A percentile compares a stretch with the other conserved stretches of the same genome.
These are phyloP conservation scores for Carex myosuroides DNA, from an alignment of 176 grass and related monocot species.

Conservation along the genomic window DNA sequence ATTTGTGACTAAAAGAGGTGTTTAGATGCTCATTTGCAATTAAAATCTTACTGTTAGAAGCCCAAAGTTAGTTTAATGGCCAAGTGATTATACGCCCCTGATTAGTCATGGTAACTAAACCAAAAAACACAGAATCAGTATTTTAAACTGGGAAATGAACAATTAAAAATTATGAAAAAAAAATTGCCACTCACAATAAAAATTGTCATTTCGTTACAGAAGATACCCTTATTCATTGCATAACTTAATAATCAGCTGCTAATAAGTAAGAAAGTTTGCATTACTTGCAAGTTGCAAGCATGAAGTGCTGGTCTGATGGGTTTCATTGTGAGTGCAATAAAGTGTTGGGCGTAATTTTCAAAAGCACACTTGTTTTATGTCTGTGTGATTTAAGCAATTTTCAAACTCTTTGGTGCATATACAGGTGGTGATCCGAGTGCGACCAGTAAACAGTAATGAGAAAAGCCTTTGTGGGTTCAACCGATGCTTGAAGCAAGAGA, in stretches of 20 bases:
- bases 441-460: slow-evolving; percentile 67
- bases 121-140: background rate
- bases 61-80: background rate
- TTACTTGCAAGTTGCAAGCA: background rate
- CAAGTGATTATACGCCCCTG: background rate
- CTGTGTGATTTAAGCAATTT: slow-evolving; percentile 11
- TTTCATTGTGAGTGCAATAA: background rate
- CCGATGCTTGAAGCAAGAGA: slow-evolving; percentile 91
- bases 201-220: background rate
- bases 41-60: background rate
- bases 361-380: background rate
- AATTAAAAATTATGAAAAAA: background rate
- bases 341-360: background rate
- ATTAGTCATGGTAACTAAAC: background rate
- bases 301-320: background rate
- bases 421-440: slow-evolving; percentile 84
- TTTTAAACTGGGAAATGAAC: background rate
- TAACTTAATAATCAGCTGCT: background rate
- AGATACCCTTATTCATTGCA: background rate
- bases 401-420: slow-evolving; percentile 24
- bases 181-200: background rate
- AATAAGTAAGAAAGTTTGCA: background rate
- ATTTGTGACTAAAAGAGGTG: background rate
- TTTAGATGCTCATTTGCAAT: background rate
- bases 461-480: slow-evolving; percentile 49